These are phyloP conservation scores for Talaromyces sp. DNA, from an alignment of 2,329 filamentous ascomycete genomes.

Conservation along the genomic window DNA sequence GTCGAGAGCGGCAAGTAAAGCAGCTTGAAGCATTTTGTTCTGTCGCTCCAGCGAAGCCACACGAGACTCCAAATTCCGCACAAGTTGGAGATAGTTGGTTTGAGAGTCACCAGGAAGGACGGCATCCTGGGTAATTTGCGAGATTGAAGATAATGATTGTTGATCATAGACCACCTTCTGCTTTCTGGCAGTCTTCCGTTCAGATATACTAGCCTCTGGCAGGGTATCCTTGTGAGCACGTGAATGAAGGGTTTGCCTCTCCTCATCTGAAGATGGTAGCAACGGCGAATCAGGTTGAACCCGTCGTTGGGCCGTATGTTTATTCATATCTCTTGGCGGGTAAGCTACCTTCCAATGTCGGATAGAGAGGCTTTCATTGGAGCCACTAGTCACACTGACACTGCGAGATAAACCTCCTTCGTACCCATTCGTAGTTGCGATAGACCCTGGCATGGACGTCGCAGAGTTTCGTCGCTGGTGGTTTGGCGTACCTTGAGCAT, in stretches of 20 bases:
- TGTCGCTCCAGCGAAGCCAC: constrained; percentile 41
- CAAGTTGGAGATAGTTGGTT: constrained; percentile 20
- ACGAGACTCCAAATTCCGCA: constrained; percentile 34
- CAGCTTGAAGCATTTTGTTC: constrained; percentile 42
- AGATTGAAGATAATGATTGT: constrained; percentile 13
- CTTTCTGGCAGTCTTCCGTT: not conserved
- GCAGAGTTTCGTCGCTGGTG: constrained; percentile 12
- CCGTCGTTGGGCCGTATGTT: constrained; percentile 18
- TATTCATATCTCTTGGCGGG: constrained; percentile 23
- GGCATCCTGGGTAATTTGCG: constrained; percentile 23
- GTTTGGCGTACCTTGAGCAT: not conserved
- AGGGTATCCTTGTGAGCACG: not conserved
- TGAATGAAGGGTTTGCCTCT: constrained; percentile 17
- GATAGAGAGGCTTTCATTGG: constrained; percentile 8
- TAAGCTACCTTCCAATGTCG: not conserved
- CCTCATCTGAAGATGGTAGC: constrained; percentile 41
- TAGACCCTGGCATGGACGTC: constrained; percentile 15
- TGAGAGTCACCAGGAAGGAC: constrained; percentile 22
- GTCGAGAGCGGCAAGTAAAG: constrained; percentile 39
- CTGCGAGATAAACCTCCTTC: constrained; percentile 17
- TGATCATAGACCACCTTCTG: not conserved
- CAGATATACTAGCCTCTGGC: not conserved
- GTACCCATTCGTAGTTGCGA: constrained; percentile 14
- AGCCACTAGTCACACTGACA: constrained; percentile 16
- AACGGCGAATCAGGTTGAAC: constrained; percentile 30